Evolutionary conservation across 202 grass and related monocot genomes (phyloP).

Genomic region (Musa balbisiana): DNA sequence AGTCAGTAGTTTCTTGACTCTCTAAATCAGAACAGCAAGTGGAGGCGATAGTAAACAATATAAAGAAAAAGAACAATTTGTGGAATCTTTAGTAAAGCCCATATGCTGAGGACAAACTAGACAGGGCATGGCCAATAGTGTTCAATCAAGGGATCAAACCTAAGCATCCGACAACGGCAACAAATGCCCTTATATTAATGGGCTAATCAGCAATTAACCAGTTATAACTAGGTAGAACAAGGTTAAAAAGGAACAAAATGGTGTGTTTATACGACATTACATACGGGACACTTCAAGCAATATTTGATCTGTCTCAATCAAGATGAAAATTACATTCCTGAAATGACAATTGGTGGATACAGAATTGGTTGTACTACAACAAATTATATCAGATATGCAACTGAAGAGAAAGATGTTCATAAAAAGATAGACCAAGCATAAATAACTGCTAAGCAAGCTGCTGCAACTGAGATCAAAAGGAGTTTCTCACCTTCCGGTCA

Average conservation of each 20-base stretch:
- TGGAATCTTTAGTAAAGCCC: neutral
- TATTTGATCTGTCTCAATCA: neutral
- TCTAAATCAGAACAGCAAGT: neutral
- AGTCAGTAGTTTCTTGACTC: neutral
- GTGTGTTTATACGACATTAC: neutral
- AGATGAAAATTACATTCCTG: neutral
- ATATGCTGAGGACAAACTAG: neutral
- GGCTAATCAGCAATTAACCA: no score
- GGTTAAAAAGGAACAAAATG: neutral
- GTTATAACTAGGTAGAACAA: neutral
- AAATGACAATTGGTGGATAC: neutral
- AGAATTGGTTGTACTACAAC: no score
- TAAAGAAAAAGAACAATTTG: neutral
- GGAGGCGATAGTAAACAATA: neutral
- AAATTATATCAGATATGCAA: neutral
- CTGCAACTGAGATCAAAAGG: neutral
- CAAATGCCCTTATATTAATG: no score
- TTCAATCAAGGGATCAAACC: neutral
- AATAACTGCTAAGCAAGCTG: neutral
- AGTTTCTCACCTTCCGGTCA: constrained; percentile 45
- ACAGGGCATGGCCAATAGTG: neutral
- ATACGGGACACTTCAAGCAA: neutral
- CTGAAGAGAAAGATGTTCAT: neutral
- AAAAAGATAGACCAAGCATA: neutral
- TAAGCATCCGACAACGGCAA: no score